Evolutionary conservation across 257 asterid species (phyloP), one percentile per base, ranked within the genome.

Genomic region (Phtheirospermum japonicum): DNA sequence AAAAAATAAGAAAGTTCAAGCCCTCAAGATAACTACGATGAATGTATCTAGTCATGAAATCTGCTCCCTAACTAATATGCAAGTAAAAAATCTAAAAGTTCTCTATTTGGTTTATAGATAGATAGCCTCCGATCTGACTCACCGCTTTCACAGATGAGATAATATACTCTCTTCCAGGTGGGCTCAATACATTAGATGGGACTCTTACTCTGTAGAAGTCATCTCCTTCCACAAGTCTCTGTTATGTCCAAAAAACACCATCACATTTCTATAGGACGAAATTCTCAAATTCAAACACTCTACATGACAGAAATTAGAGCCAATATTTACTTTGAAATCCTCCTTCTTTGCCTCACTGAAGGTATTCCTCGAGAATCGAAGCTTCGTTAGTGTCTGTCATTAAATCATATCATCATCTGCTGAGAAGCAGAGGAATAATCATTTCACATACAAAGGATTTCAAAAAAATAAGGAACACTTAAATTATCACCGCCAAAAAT

Each of bases 91-190:
- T n/a, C n/a, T n/a, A n/a, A n/a, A n/a, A n/a, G n/a, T n/a, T n/a
- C n/a, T n/a, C n/a, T n/a, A n/a, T n/a, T n/a, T n/a, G n/a, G n/a
- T n/a, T n/a, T n/a, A n/a, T n/a, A n/a, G n/a, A n/a, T n/a, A n/a
- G n/a, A n/a, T n/a, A n/a, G n/a, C n/a, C n/a, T n/a, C n/a, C n/a
- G n/a, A n/a, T n/a, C n/a, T n/a, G n/a, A 74, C 89, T 69, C 77
- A 93, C 99, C 65, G 97, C 99, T 76, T 83, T 93, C 52, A 87
- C 90, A 1, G 99, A 83, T 40, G 99, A 89, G 61, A 89, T 57
- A 57, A 85, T 76, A 54, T 80, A 81, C 63, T 82, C 90, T 66
- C 84, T 83, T 36, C 97, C 97, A 39, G 89, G 90, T 58, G 74
- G 83, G 76, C 67, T 85, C 66, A 85, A 76, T 68, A 89, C 83